Percentiles rank a stretch among this genome's conserved stretches.
Conservation (phyloP, 2,329 filamentous ascomycete genomes). For the Aspergillus hortae region DNA sequence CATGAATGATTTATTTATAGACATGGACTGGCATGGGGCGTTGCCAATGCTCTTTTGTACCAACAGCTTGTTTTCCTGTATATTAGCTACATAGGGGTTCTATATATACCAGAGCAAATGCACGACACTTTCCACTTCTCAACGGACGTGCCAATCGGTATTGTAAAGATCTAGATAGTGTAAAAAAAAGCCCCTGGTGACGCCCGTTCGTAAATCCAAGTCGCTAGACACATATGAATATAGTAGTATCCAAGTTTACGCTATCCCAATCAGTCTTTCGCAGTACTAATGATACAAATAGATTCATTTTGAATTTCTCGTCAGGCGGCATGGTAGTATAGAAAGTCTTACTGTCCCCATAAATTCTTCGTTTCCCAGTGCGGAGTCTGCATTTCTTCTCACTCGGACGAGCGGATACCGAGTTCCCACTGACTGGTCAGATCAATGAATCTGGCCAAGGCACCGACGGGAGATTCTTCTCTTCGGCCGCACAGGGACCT, state of each 20-base stretch:
- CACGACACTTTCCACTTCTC: neutral
- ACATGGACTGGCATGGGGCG: neutral
- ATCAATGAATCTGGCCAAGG: too few species aligned
- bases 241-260: too few species aligned
- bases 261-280: too few species aligned
- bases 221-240: too few species aligned
- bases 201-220: too few species aligned
- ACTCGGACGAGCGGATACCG: too few species aligned
- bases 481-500: neutral
- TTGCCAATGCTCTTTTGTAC: slow-evolving; percentile 2
- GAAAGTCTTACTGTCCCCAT: neutral
- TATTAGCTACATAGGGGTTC: slow-evolving; percentile 7
- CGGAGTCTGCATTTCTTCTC: too few species aligned
- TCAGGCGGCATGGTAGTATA: neutral
- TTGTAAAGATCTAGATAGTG: neutral
- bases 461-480: neutral
- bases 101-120: slow-evolving; percentile 1
- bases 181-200: too few species aligned
- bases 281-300: neutral
- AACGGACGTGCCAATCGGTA: neutral
- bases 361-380: too few species aligned
- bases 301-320: neutral
- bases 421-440: too few species aligned
- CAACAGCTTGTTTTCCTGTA: slow-evolving; percentile 7
- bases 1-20: slow-evolving; percentile 1